Evolutionary conservation across 345 rosid species (phyloP).

Genomic region (Corymbia maculata): DNA sequence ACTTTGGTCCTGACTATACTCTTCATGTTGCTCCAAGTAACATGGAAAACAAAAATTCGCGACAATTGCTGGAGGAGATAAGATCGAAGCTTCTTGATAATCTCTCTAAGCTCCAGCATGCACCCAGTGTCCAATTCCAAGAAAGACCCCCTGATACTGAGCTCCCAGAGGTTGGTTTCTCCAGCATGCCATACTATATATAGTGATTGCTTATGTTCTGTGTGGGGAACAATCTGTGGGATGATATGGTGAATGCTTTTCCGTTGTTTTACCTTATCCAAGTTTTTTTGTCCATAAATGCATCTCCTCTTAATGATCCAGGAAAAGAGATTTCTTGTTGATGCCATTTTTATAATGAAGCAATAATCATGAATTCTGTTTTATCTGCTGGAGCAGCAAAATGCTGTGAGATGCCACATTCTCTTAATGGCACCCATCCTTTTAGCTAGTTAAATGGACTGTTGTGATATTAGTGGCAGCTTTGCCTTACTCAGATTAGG

Average conservation of each 20-base stretch:
- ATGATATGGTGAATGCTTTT: not conserved
- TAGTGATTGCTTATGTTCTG: not conserved
- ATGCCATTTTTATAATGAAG: not conserved
- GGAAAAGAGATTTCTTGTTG: not conserved
- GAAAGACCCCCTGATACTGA: slow-evolving; percentile 84
- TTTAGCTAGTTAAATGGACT: not conserved
- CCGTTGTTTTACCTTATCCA: not conserved
- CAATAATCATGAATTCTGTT: not conserved
- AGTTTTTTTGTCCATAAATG: not conserved
- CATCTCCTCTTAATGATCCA: not conserved
- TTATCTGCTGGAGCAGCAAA: not conserved
- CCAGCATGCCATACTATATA: not conserved
- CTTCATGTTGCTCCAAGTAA: slow-evolving; percentile 69
- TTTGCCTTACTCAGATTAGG: not conserved
- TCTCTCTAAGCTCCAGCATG: slow-evolving; percentile 93
- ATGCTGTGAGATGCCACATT: not conserved
- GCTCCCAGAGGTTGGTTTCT: slow-evolving; percentile 47
- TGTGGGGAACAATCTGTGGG: not conserved
- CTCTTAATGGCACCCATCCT: not conserved
- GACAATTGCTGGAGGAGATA: slow-evolving; percentile 70
- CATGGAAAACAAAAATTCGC: slow-evolving; percentile 66
- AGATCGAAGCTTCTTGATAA: slow-evolving; percentile 70
- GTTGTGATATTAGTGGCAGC: not conserved
- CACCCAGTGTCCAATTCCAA: slow-evolving; percentile 92
- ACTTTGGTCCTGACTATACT: slow-evolving; percentile 55